A percentile compares a stretch with the other conserved stretches of the same genome.
Evolutionary conservation across 2,329 filamentous ascomycete genomes (phyloP).

Genomic region (Clarireedia homoeocarpa): DNA sequence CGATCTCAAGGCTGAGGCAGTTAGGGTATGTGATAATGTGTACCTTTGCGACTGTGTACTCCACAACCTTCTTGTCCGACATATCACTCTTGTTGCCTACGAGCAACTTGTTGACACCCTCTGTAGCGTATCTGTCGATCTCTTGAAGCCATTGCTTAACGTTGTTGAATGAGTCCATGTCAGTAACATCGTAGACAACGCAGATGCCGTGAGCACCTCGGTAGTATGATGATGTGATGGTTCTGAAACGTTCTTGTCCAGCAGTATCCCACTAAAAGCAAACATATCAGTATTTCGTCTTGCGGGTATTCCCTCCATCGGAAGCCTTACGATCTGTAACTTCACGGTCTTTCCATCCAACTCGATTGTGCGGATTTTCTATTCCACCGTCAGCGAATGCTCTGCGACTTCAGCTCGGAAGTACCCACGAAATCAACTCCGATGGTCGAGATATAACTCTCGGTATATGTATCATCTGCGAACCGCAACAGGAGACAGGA

Average conservation of each 20-base stretch:
- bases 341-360: slow-evolving; percentile 99
- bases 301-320: background rate
- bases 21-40: slow-evolving; percentile 29
- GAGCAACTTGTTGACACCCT: slow-evolving; percentile 98
- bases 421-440: slow-evolving; percentile 93
- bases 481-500: slow-evolving; percentile 97
- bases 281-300: slow-evolving; percentile 25
- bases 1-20: slow-evolving; percentile 16
- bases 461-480: slow-evolving; percentile 97
- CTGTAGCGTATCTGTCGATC: slow-evolving; percentile 97
- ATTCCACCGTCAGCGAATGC: slow-evolving; percentile 28
- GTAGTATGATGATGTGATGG: slow-evolving; percentile 99
- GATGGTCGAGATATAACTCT: slow-evolving; percentile 99
- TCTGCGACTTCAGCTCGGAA: background rate
- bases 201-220: slow-evolving; percentile 98
- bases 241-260: slow-evolving; percentile 98
- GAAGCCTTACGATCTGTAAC: slow-evolving; percentile 81
- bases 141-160: slow-evolving; percentile 99
- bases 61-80: slow-evolving; percentile 99
- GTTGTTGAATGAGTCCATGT: slow-evolving; percentile 99
- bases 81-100: slow-evolving; percentile 99
- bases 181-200: slow-evolving; percentile 99
- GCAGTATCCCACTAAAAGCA: slow-evolving; percentile 87
- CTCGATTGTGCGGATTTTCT: slow-evolving; percentile 99
- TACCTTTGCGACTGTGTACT: slow-evolving; percentile 99